Percentiles rank a stretch among this genome's conserved stretches.
These are phyloP conservation scores for Trichosanthes cucumerina DNA, from an alignment of 306 rosid genomes.

Conservation along the genomic window DNA sequence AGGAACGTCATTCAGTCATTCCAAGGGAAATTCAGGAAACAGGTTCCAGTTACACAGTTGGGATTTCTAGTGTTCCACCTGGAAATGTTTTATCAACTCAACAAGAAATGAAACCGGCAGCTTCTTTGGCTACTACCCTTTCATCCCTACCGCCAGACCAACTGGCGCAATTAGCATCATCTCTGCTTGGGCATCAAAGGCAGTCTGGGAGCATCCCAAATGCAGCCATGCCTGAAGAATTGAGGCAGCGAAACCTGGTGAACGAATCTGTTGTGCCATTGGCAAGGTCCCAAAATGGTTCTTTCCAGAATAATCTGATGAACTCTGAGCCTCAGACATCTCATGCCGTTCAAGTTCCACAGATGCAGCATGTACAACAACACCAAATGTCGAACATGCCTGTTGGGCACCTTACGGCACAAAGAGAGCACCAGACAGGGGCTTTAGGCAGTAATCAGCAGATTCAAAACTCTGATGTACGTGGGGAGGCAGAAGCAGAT, in stretches of 20 bases:
- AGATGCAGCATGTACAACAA: slow-evolving; percentile 39
- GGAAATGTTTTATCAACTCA: slow-evolving; percentile 24
- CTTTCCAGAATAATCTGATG: slow-evolving; percentile 29
- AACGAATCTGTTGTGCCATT: slow-evolving; percentile 30
- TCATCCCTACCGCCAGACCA: slow-evolving; percentile 62
- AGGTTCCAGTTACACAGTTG: slow-evolving; percentile 26
- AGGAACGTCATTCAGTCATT: slow-evolving; percentile 27
- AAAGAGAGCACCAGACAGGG: slow-evolving; percentile 50
- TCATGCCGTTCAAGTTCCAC: slow-evolving; percentile 42
- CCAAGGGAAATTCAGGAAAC: slow-evolving; percentile 30
- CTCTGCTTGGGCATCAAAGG: slow-evolving; percentile 65
- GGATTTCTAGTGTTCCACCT: slow-evolving; percentile 33
- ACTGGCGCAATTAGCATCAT: slow-evolving; percentile 66
- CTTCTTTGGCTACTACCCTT: slow-evolving; percentile 33
- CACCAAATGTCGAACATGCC: slow-evolving; percentile 35
- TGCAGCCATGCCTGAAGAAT: slow-evolving; percentile 27
- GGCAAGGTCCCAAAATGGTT: slow-evolving; percentile 37
- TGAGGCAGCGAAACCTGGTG: slow-evolving; percentile 31
- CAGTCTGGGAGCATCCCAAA: slow-evolving; percentile 37
- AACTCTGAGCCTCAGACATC: slow-evolving; percentile 37
- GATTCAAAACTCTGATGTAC: slow-evolving; percentile 20
- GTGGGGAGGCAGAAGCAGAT: slow-evolving; percentile 58
- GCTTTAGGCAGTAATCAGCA: slow-evolving; percentile 39
- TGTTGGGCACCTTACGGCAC: slow-evolving; percentile 29
- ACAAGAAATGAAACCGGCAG: slow-evolving; percentile 32